Evolutionary conservation across 208 protist species (phyloP).

Genomic region (Balamuthia mandrillaris): DNA sequence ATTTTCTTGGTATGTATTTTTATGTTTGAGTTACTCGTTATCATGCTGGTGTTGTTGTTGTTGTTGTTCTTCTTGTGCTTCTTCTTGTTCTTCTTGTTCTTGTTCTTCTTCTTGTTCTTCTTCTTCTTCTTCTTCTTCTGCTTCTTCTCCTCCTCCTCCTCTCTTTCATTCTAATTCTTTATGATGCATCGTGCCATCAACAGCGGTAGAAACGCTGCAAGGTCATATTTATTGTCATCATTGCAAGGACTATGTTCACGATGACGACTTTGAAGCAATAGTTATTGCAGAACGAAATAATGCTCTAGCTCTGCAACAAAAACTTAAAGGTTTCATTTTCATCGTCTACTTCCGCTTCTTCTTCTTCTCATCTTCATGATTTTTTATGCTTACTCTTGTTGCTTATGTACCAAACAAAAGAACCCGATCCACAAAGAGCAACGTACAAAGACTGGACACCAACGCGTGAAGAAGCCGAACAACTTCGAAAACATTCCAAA

Average conservation of each 20-base stretch:
- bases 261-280: conserved; percentile 41
- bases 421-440: neutral
- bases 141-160: neutral
- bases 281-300: neutral
- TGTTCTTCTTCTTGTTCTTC: neutral
- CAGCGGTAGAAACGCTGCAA: conserved; percentile 47
- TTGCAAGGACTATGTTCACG: conserved; percentile 63
- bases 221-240: conserved; percentile 46
- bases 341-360: neutral
- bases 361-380: neutral
- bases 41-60: neutral
- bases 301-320: neutral
- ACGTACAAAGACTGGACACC: conserved; percentile 50
- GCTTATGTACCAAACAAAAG: neutral
- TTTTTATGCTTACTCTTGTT: neutral
- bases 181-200: neutral
- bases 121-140: neutral
- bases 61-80: neutral
- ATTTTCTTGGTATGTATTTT: neutral
- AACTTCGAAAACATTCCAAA: neutral
- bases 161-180: neutral
- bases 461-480: neutral
- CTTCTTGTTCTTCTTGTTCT: neutral
- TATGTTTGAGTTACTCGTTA: neutral
- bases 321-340: neutral